phyloP scores from a whole-genome alignment of 192 early-diverging fungal species.

The Dimargaris verticillata region DNA sequence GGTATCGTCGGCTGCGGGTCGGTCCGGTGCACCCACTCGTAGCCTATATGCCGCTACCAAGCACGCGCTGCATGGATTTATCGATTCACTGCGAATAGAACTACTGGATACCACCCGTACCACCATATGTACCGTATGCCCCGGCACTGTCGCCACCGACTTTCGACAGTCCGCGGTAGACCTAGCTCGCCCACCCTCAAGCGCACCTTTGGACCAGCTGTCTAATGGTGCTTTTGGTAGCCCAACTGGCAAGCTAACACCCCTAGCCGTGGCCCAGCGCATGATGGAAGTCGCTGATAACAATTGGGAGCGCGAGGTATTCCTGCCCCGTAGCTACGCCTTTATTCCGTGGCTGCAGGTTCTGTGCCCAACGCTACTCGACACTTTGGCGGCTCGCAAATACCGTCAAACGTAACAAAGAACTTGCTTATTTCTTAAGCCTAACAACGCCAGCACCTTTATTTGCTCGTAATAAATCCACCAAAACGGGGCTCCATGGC shows the following conservation, averaged over 20 bases:
- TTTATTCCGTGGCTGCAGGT: slow-evolving; percentile 3
- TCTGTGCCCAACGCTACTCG: background rate
- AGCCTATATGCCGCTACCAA: slow-evolving; percentile 64
- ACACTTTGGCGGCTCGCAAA: background rate
- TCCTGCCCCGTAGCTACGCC: background rate
- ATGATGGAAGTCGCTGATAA: slow-evolving; percentile 38
- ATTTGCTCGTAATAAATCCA: too few relatives aligned
- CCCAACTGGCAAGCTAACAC: slow-evolving; percentile 42
- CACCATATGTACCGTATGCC: slow-evolving; percentile 49
- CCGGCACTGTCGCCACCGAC: slow-evolving; percentile 61
- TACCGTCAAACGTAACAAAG: too few relatives aligned
- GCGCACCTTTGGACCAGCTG: background rate
- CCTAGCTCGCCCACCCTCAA: slow-evolving; percentile 9
- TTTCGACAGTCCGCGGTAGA: slow-evolving; percentile 52
- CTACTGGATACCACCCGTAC: slow-evolving; percentile 26
- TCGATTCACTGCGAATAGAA: slow-evolving; percentile 67
- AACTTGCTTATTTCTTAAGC: too few relatives aligned
- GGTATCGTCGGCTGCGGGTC: slow-evolving; percentile 57
- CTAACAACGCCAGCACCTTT: too few relatives aligned
- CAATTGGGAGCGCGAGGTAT: slow-evolving; percentile 3
- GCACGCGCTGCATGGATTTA: slow-evolving; percentile 68
- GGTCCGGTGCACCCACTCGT: slow-evolving; percentile 57
- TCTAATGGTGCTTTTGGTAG: slow-evolving; percentile 19
- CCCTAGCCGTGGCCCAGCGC: slow-evolving; percentile 35
- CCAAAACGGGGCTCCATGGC: too few relatives aligned